Evolutionary conservation across 345 rosid genomes (phyloP).

Genomic region (Citrus inodora): DNA sequence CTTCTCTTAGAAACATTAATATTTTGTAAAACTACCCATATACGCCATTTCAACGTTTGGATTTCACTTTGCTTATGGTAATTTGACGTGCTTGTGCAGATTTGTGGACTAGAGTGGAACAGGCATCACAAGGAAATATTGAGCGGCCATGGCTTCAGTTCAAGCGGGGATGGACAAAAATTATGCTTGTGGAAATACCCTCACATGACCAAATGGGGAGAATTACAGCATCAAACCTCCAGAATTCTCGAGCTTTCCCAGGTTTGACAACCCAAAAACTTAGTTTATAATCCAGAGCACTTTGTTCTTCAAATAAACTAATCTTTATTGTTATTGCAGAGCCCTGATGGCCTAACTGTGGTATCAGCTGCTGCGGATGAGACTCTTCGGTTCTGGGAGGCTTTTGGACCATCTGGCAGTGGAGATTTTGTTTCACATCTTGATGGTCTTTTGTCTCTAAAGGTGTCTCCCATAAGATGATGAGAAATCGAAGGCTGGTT

Average conservation of each 20-base stretch:
- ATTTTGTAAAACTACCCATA: neutral
- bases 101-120: conserved; percentile 58
- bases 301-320: neutral
- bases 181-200: conserved; percentile 57
- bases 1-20: neutral
- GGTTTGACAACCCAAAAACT: conserved; percentile 23
- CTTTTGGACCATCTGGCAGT: conserved; percentile 44
- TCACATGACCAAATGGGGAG: conserved; percentile 36
- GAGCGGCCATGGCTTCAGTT: conserved; percentile 49
- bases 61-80: neutral
- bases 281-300: no score
- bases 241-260: conserved; percentile 46
- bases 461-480: conserved; percentile 40
- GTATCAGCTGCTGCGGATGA: conserved; percentile 47
- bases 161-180: conserved; percentile 17
- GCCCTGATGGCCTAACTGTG: conserved; percentile 51
- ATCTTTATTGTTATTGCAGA: conserved; percentile 29
- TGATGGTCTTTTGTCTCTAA: conserved; percentile 42
- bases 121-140: conserved; percentile 55
- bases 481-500: neutral
- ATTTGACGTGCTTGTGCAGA: conserved; percentile 20
- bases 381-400: conserved; percentile 51
- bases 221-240: conserved; percentile 24
- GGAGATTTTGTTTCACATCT: conserved; percentile 31
- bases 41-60: neutral